Conservation (phyloP, 2,329 filamentous ascomycete genomes). For the Arthrobotrys conoides region DNA sequence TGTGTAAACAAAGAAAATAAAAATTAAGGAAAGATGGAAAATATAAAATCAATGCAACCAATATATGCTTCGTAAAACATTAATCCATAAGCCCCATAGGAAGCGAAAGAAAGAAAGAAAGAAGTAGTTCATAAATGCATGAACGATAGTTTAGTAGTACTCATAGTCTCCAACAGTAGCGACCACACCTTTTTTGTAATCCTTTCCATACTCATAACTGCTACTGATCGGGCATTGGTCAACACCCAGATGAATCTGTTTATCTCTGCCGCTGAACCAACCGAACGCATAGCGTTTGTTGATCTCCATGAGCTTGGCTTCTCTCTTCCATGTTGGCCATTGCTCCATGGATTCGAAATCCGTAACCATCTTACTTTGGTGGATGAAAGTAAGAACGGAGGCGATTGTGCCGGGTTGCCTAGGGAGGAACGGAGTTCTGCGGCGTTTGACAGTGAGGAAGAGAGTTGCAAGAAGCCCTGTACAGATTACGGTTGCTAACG, state of each 20-base stretch:
- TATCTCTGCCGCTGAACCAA: conserved; percentile 82
- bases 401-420: conserved; percentile 84
- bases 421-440: conserved; percentile 80
- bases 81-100: background rate
- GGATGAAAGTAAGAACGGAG: conserved; percentile 81
- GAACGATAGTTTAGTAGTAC: conserved; percentile 42
- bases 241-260: conserved; percentile 80
- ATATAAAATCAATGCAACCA: background rate
- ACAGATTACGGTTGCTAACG: conserved; percentile 76
- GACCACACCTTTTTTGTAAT: conserved; percentile 59
- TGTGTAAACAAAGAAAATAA: conserved; percentile 1
- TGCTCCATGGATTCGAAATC: conserved; percentile 80
- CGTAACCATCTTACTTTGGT: conserved; percentile 84
- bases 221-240: conserved; percentile 70
- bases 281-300: conserved; percentile 81
- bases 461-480: conserved; percentile 76
- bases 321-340: conserved; percentile 75
- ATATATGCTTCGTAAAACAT: conserved; percentile 19
- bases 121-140: too few species aligned
- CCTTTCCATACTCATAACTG: conserved; percentile 53
- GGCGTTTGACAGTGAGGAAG: conserved; percentile 73
- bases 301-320: conserved; percentile 72
- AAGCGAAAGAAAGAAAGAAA: conserved; percentile 17
- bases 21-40: conserved; percentile 26
- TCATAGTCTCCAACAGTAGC: conserved; percentile 52